Evolutionary conservation across 257 asterid genomes (phyloP), one percentile per base, ranked within the genome.

Genomic region (Hygrophila difformis): DNA sequence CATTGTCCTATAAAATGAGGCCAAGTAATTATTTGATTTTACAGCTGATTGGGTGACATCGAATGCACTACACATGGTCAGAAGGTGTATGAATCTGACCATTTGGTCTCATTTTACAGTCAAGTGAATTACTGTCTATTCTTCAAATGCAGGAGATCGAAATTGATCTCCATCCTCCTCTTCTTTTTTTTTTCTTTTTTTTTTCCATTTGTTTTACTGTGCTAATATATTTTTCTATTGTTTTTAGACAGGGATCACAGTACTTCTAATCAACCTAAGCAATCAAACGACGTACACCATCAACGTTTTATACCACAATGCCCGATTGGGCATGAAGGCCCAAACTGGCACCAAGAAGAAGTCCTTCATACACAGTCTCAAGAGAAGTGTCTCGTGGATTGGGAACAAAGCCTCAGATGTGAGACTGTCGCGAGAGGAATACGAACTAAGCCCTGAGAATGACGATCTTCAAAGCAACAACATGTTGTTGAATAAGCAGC

Each of bases 191-290:
- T 3, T 24, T 24, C 29, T 7, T 3, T 7, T 24, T 24, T 24
- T 24, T 3, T 3, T 24, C 7, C 29, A 24, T 2, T 24, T 24
- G 5, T 15, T 17, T 12, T 1, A 14, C 13, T 24, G n/a, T 24
- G 7, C 7, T 24, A 24, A 2, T 24, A 7, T 24, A 24, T 24
- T 33, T 33, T 33, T 33, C 37, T 21, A 46, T 52, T 17, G 40
- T 15, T 61, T 71, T 48, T 80, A 86, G 99, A 69, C 74, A 6
- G 96, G 96, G 19, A 49, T 91, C 20, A 74, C 94, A 10, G 24
- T 82, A 24, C 87, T 91, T 37, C 70, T 91, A 57, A 80, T 91
- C 65, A 91, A 91, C 52, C 28, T 91, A 56, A 86, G 96, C 89
- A 79, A 71, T 45, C 68, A 77, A 36, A 79, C 85, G 0, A 39